These are phyloP conservation scores for Gleditsia sinensis DNA, from an alignment of 306 rosid species.

Conservation along the genomic window DNA sequence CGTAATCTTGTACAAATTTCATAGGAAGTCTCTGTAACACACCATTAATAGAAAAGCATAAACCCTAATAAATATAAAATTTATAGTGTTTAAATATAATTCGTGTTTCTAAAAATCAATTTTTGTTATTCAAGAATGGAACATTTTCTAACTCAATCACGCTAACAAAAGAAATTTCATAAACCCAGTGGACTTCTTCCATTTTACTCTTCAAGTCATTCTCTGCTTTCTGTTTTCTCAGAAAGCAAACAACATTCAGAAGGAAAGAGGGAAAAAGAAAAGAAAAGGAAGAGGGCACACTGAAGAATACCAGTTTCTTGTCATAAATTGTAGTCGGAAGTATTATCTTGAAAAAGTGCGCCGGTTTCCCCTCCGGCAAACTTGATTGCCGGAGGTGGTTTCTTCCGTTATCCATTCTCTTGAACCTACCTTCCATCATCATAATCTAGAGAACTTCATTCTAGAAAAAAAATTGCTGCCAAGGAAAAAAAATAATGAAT, in stretches of 20 bases:
- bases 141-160: neutral
- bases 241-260: neutral
- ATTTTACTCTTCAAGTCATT: no score
- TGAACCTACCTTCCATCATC: neutral
- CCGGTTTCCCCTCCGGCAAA: neutral
- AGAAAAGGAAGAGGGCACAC: neutral
- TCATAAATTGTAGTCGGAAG: neutral
- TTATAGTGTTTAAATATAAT: no score
- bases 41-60: no score
- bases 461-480: no score
- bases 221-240: neutral
- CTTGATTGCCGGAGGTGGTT: neutral
- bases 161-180: neutral
- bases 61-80: no score
- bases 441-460: no score
- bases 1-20: neutral
- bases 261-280: neutral
- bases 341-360: neutral
- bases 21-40: constrained; percentile 33
- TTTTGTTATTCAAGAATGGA: neutral
- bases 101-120: neutral
- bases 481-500: no score
- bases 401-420: neutral
- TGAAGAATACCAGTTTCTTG: constrained; percentile 3
- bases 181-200: neutral